These are phyloP conservation scores for Peziza echinospora DNA, from an alignment of 495 filamentous ascomycete species.

Conservation along the genomic window DNA sequence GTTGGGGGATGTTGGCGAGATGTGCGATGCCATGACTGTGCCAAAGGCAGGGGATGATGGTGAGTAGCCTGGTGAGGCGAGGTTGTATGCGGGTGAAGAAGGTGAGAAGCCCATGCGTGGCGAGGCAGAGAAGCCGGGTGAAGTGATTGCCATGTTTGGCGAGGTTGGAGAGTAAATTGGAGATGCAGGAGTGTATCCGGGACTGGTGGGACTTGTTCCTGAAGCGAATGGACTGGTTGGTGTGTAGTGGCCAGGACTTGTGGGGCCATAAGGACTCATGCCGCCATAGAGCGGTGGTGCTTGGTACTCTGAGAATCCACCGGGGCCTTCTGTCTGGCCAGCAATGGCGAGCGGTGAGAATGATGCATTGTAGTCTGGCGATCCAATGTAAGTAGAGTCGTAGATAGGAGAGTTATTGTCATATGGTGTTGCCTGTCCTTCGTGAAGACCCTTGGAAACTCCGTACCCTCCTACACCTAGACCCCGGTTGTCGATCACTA, in stretches of 20 bases:
- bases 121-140: conserved; percentile 40
- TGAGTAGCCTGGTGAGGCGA: conserved; percentile 65
- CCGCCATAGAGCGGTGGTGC: conserved; percentile 27
- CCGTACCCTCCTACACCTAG: conserved; percentile 37
- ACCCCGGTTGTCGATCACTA: conserved; percentile 73
- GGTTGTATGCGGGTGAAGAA: conserved; percentile 53
- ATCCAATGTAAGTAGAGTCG: conserved; percentile 44
- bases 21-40: conserved; percentile 20
- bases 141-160: conserved; percentile 37
- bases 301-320: conserved; percentile 47
- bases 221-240: conserved; percentile 57
- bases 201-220: conserved; percentile 52
- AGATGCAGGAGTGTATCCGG: conserved; percentile 54
- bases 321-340: conserved; percentile 44
- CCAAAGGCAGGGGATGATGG: conserved; percentile 38
- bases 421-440: conserved; percentile 85
- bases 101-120: conserved; percentile 41
- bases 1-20: conserved; percentile 24
- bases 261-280: conserved; percentile 21
- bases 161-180: conserved; percentile 43
- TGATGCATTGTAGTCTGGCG: conserved; percentile 52
- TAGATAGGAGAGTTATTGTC: conserved; percentile 75
- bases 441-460: conserved; percentile 52
- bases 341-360: conserved; percentile 80
- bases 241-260: conserved; percentile 46